A percentile compares a stretch with the other conserved stretches of the same genome.
These are phyloP conservation scores for Ceratobasidium theobromae DNA, from an alignment of 1,284 basidiomycete species.

Conservation along the genomic window DNA sequence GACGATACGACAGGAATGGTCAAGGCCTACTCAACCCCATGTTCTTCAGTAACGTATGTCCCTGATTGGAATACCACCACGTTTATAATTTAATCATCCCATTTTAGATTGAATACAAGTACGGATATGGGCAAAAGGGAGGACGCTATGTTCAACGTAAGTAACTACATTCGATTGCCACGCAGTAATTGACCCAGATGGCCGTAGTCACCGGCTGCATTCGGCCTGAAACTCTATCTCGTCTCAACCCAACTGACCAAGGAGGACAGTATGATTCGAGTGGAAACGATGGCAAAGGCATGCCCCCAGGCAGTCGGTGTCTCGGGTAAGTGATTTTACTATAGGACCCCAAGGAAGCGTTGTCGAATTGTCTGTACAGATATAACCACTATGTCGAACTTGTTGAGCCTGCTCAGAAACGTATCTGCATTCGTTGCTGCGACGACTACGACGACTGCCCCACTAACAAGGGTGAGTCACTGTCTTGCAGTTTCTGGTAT, in stretches of 20 bases:
- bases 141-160: slow-evolving; percentile 23
- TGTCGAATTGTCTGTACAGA: background rate
- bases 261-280: slow-evolving; percentile 44
- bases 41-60: slow-evolving; percentile 36
- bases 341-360: background rate
- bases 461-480: slow-evolving; percentile 29
- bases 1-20: background rate
- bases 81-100: background rate
- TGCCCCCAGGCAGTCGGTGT: slow-evolving; percentile 39
- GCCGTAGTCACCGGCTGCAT: slow-evolving; percentile 35
- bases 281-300: slow-evolving; percentile 40
- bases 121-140: slow-evolving; percentile 31
- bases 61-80: too few species aligned
- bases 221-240: slow-evolving; percentile 22
- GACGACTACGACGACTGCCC: slow-evolving; percentile 36
- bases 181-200: too few species aligned
- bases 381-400: slow-evolving; percentile 42
- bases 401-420: slow-evolving; percentile 39
- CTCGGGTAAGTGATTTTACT: slow-evolving; percentile 33
- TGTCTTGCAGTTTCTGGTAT: too few species aligned
- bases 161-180: too few species aligned
- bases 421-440: slow-evolving; percentile 42
- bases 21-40: slow-evolving; percentile 32
- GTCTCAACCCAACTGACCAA: slow-evolving; percentile 37
- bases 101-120: slow-evolving; percentile 19